These are phyloP conservation scores for Alternaria incomplexa DNA, from an alignment of 2,329 filamentous ascomycete genomes.

Conservation along the genomic window DNA sequence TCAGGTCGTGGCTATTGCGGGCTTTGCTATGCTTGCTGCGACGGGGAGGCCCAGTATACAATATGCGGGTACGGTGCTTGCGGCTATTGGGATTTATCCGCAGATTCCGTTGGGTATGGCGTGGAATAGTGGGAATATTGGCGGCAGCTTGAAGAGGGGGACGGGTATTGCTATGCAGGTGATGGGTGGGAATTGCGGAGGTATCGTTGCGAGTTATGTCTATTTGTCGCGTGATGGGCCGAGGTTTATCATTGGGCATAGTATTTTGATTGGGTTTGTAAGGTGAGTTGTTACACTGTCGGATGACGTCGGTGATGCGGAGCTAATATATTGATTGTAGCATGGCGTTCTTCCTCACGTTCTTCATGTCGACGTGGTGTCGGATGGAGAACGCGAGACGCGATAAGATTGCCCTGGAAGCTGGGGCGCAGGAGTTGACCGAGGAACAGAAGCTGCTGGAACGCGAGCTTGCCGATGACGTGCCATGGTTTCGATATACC, in stretches of 20 bases:
- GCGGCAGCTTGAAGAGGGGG: constrained; percentile 61
- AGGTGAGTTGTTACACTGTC: constrained; percentile 38
- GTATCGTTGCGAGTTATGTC: constrained; percentile 66
- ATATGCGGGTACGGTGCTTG: constrained; percentile 44
- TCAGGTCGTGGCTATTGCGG: constrained; percentile 61
- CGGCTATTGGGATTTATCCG: constrained; percentile 57
- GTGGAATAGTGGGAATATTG: constrained; percentile 66
- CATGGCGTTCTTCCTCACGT: constrained; percentile 59
- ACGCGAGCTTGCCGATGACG: constrained; percentile 63
- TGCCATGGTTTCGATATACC: constrained; percentile 52
- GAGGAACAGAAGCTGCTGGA: constrained; percentile 61
- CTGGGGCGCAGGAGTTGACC: constrained; percentile 56
- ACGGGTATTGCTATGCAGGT: constrained; percentile 65
- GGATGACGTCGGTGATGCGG: not conserved
- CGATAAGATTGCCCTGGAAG: constrained; percentile 51
- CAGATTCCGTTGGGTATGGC: constrained; percentile 63
- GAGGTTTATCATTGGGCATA: constrained; percentile 55
- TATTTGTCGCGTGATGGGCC: constrained; percentile 54
- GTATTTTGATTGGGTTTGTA: constrained; percentile 52
- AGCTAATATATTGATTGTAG: constrained; percentile 17
- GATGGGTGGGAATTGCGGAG: constrained; percentile 69
- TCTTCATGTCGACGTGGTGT: constrained; percentile 65
- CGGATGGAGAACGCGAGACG: constrained; percentile 63
- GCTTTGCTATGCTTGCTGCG: constrained; percentile 42
- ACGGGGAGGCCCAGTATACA: constrained; percentile 35